Base-by-base conservation (phyloP, 2,329 filamentous ascomycete genomes). In the Cladophialophora carrionii region DNA sequence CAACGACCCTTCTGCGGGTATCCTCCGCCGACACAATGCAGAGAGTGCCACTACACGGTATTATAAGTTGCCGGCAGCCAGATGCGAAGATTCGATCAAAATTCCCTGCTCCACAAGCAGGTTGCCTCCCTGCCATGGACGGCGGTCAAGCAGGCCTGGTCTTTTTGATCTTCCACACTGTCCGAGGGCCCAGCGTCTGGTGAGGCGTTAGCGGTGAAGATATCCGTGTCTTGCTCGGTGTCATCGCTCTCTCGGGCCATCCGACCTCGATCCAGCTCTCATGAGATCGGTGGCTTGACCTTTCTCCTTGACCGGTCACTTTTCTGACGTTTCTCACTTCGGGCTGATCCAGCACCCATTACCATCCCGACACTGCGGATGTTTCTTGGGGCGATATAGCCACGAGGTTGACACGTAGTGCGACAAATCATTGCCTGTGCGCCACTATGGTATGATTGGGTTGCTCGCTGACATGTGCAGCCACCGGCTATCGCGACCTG, bases 401-500 rank as follows among this genome's bases (percentile, higher is more conserved):
- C 37, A 43, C 37, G 37, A 43, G 37, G 37, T 43, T 43, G 37
- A 43, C 37, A n/a, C 14, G 37, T n/a, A 43, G 5, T 43, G 37
- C 37, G 17, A 8, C 37, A 43, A n/a, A 20, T 43, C 37, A 43
- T 20, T 17, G 10, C 6, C 17, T n/a, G 37, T 51, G 20, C 22
- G 24, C 9, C 48, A 51, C 48, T 8, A 5, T 5, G 48, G 17
- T 4, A 17, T 12, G 48, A 51, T 51, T 51, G 48, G 48, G 20
- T 29, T 48, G 12, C n/a, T 31, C 14, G 37, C 41, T 48, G 24
- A 26, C 55, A 57, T 48, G 37, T 58, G 29, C 41, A 58, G 37
- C 34, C 29, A 12, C 6, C 41, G 34, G 56, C 24, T 24, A 34
- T 58, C 3, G 20, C 46, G 7, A 20, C 46, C 29, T 32, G 31